phyloP scores from a whole-genome alignment of 305 asterid species.

The Euphrasia arctica region DNA sequence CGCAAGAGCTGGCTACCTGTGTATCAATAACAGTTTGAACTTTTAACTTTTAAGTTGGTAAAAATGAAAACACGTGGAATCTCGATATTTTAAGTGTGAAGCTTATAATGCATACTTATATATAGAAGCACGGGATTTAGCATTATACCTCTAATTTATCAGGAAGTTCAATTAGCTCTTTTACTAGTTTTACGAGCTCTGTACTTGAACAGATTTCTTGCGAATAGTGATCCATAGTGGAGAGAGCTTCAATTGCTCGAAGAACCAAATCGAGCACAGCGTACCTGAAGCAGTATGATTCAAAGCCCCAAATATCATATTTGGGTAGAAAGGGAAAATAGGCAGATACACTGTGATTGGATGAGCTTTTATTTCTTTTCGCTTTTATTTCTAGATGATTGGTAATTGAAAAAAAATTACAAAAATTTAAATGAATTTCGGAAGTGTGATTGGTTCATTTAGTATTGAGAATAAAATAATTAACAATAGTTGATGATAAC shows the following conservation, averaged over 20 bases:
- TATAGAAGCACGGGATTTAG: conserved; percentile 15
- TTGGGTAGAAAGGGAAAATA: conserved; percentile 16
- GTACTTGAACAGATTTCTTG: conserved; percentile 47
- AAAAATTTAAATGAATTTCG: too few species aligned
- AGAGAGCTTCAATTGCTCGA: conserved; percentile 78
- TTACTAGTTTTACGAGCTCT: conserved; percentile 55
- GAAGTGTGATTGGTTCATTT: too few species aligned
- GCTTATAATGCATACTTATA: background rate
- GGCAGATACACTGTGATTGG: background rate
- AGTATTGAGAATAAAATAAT: too few species aligned
- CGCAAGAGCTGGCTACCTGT: conserved; percentile 73
- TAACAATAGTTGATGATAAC: too few species aligned
- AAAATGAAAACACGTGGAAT: too few species aligned
- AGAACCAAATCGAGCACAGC: conserved; percentile 66
- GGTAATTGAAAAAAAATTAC: too few species aligned
- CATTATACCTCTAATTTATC: conserved; percentile 76
- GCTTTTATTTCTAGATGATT: too few species aligned
- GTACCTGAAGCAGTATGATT: conserved; percentile 50
- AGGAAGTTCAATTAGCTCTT: conserved; percentile 63
- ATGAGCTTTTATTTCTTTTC: too few species aligned
- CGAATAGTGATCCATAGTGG: conserved; percentile 60
- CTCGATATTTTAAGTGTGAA: too few species aligned
- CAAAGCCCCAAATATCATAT: conserved; percentile 22
- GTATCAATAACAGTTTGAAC: background rate
- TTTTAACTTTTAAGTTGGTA: too few species aligned